Evolutionary conservation across 768 basidiomycete species (phyloP).

Genomic region (Trametes coccinea): DNA sequence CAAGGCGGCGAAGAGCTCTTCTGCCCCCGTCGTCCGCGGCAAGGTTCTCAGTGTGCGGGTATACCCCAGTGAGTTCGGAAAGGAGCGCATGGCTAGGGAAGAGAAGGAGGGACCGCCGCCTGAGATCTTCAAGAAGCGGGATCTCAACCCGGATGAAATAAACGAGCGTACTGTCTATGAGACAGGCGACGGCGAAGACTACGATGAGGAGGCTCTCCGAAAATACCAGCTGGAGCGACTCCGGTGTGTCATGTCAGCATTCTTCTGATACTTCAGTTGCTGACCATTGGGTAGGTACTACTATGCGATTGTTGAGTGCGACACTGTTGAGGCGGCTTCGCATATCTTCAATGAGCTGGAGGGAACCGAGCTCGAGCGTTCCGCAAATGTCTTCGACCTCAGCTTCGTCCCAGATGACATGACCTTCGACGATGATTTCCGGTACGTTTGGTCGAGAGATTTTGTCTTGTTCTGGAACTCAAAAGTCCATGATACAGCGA

Average conservation of each 20-base stretch:
- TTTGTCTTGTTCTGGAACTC: neutral
- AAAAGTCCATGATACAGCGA: constrained; percentile 52
- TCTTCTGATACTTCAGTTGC: neutral
- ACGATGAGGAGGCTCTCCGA: constrained; percentile 84
- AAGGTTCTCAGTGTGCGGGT: constrained; percentile 76
- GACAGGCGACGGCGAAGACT: constrained; percentile 70
- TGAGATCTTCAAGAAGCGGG: constrained; percentile 72
- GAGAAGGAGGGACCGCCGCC: constrained; percentile 88
- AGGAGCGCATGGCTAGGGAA: constrained; percentile 80
- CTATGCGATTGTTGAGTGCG: constrained; percentile 92
- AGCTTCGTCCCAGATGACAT: constrained; percentile 92
- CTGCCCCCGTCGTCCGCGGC: constrained; percentile 51
- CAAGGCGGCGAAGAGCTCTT: constrained; percentile 20
- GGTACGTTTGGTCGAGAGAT: constrained; percentile 45
- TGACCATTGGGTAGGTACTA: constrained; percentile 64
- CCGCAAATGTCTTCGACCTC: constrained; percentile 93
- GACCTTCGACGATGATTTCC: constrained; percentile 75
- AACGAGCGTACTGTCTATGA: constrained; percentile 67
- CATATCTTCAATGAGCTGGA: constrained; percentile 86
- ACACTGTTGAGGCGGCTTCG: constrained; percentile 70
- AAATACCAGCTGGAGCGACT: constrained; percentile 92
- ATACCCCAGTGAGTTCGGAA: constrained; percentile 94
- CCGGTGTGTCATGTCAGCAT: constrained; percentile 52
- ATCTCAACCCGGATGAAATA: constrained; percentile 52
- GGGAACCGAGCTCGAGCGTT: constrained; percentile 93